phyloP scores from a whole-genome alignment of 306 rosid genomes.

The Quercus agrifolia region DNA sequence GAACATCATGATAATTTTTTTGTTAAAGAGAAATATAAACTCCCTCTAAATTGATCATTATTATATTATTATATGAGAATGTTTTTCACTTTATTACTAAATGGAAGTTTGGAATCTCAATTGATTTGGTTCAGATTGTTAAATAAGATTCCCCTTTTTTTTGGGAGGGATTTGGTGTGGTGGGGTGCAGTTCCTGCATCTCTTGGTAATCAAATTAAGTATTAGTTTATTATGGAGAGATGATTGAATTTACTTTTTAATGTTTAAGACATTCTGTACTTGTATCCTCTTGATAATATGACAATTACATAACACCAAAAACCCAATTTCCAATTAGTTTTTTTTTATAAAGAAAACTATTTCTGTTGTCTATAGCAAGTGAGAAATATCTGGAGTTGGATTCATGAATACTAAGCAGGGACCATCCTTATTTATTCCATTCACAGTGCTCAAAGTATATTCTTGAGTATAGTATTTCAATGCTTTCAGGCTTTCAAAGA shows the following conservation, averaged over 20 bases:
- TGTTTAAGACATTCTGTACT: not conserved
- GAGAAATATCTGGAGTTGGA: not conserved
- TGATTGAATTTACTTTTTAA: not conserved
- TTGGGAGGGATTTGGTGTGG: too few relatives aligned
- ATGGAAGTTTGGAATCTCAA: not conserved
- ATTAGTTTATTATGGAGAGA: not conserved
- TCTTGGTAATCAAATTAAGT: not conserved
- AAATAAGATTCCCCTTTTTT: too few relatives aligned
- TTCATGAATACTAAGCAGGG: not conserved
- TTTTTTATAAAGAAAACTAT: not conserved
- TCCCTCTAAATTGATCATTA: too few relatives aligned
- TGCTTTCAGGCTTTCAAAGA: conserved; percentile 55
- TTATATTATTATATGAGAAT: too few relatives aligned
- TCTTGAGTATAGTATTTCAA: not conserved
- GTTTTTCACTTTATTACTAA: not conserved
- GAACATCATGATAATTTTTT: not conserved
- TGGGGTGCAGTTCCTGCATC: not conserved
- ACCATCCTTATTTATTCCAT: not conserved
- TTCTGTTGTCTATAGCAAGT: not conserved
- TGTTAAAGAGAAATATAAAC: too few relatives aligned
- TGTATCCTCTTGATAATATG: not conserved
- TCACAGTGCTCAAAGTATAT: not conserved
- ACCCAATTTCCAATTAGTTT: not conserved
- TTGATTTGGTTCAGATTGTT: not conserved
- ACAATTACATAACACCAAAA: not conserved